Percentiles rank a stretch among this genome's conserved stretches.
Conservation (phyloP, 495 filamentous ascomycete species). For the Penicillium manginii region DNA sequence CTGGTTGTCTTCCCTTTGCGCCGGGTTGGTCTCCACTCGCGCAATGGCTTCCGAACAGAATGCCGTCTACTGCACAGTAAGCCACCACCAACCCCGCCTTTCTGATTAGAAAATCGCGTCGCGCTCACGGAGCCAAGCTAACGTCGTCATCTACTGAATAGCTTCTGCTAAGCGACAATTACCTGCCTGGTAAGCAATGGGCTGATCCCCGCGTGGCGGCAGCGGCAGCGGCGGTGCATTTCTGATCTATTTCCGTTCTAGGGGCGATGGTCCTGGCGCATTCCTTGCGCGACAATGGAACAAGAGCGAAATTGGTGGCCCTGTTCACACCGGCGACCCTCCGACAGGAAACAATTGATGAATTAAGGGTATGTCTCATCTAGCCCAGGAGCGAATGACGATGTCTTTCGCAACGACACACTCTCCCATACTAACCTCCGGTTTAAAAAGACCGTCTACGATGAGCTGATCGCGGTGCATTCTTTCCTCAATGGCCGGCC, state of each 20-base stretch:
- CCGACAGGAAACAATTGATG: conserved; percentile 68
- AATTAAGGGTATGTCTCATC: conserved; percentile 67
- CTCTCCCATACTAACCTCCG: conserved; percentile 1
- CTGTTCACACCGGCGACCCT: conserved; percentile 80
- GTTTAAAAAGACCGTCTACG: conserved; percentile 69
- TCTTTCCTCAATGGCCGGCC: conserved; percentile 75
- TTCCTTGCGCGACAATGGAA: conserved; percentile 90
- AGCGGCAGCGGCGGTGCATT: neutral
- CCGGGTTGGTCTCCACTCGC: conserved; percentile 4
- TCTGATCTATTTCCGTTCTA: conserved; percentile 36
- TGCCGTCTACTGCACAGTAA: conserved; percentile 64
- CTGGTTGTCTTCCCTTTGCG: conserved; percentile 4
- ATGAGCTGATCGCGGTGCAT: conserved; percentile 85
- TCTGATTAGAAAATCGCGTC: neutral
- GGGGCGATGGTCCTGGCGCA: conserved; percentile 93
- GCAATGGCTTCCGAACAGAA: conserved; percentile 37
- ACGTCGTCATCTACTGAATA: conserved; percentile 32
- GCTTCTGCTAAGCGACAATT: conserved; percentile 89
- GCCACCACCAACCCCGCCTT: conserved; percentile 13
- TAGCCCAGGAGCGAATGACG: neutral
- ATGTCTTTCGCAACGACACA: neutral
- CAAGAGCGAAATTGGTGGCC: conserved; percentile 81
- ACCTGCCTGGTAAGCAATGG: conserved; percentile 76
- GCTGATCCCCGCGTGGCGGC: neutral
- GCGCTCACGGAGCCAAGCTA: neutral